These are phyloP conservation scores for Colletotrichum gigasporum DNA, from an alignment of 2,329 filamentous ascomycete species.

Conservation along the genomic window DNA sequence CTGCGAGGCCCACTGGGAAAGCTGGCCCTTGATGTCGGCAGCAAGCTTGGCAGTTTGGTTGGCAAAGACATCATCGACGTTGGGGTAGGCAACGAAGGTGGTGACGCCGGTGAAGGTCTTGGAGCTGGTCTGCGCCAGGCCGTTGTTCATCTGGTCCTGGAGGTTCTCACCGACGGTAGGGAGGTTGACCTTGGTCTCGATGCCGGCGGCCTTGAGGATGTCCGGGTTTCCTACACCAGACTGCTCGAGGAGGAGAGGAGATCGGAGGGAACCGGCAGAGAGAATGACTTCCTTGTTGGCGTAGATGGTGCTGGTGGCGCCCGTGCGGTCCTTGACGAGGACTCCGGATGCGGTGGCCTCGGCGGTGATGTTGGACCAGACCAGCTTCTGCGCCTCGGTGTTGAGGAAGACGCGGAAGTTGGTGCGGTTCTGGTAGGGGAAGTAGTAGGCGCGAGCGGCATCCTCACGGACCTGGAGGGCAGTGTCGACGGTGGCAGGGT, in stretches of 20 bases:
- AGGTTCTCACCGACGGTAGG: slow-evolving; percentile 64
- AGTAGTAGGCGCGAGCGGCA: slow-evolving; percentile 52
- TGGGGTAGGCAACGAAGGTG: slow-evolving; percentile 23
- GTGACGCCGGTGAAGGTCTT: slow-evolving; percentile 15
- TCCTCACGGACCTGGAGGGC: slow-evolving; percentile 48
- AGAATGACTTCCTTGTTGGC: slow-evolving; percentile 58
- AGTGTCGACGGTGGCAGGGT: slow-evolving; percentile 51
- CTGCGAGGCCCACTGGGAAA: slow-evolving; percentile 11
- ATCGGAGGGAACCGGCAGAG: slow-evolving; percentile 59
- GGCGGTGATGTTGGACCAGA: slow-evolving; percentile 1
- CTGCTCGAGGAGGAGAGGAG: slow-evolving; percentile 60
- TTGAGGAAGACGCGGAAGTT: slow-evolving; percentile 43
- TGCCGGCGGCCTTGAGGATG: slow-evolving; percentile 52
- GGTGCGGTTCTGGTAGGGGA: slow-evolving; percentile 44
- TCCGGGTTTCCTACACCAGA: slow-evolving; percentile 59
- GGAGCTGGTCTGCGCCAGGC: slow-evolving; percentile 35
- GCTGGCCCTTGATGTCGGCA: neutral
- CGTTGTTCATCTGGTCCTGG: slow-evolving; percentile 56
- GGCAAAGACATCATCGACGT: slow-evolving; percentile 20
- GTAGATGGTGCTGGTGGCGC: slow-evolving; percentile 42
- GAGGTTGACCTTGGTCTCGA: slow-evolving; percentile 53
- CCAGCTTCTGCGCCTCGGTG: slow-evolving; percentile 20
- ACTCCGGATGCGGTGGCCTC: neutral
- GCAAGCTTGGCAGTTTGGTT: slow-evolving; percentile 35
- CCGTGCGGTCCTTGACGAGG: slow-evolving; percentile 35